Evolutionary conservation across 2,329 filamentous ascomycete genomes (phyloP).

Genomic region (Fonsecaea multimorphosa): DNA sequence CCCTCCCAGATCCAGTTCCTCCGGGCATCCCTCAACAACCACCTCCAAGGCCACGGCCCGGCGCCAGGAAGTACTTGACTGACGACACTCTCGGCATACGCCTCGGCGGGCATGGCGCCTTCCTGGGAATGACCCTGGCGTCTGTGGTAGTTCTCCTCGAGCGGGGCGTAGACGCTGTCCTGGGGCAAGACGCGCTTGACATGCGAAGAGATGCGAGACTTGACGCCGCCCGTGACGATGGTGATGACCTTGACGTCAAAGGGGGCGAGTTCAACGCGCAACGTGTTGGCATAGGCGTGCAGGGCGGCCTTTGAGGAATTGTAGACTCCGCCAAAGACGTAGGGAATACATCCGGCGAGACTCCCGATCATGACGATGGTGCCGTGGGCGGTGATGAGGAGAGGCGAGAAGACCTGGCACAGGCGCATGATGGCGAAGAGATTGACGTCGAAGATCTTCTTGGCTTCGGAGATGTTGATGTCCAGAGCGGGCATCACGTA

Average conservation of each 20-base stretch:
- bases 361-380: constrained; percentile 37
- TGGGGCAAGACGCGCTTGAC: constrained; percentile 29
- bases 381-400: constrained; percentile 36
- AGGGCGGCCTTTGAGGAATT: constrained; percentile 66
- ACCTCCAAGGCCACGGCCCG: constrained; percentile 37
- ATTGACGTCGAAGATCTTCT: constrained; percentile 46
- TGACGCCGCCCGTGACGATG: constrained; percentile 66
- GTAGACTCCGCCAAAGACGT: constrained; percentile 49
- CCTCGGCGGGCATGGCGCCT: constrained; percentile 33
- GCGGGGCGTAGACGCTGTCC: constrained; percentile 28
- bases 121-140: constrained; percentile 35
- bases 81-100: constrained; percentile 37
- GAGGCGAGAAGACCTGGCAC: constrained; percentile 45
- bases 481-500: constrained; percentile 43
- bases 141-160: constrained; percentile 31
- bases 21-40: constrained; percentile 35
- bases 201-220: constrained; percentile 56
- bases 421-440: constrained; percentile 44
- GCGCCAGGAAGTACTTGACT: constrained; percentile 35
- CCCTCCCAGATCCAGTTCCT: constrained; percentile 37
- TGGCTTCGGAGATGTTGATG: constrained; percentile 41
- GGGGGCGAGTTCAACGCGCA: constrained; percentile 53
- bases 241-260: constrained; percentile 59
- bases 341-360: constrained; percentile 34
- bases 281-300: constrained; percentile 63